Evolutionary conservation across 192 early-diverging fungal species (phyloP).

Genomic region (Gamsiella multidivaricata): DNA sequence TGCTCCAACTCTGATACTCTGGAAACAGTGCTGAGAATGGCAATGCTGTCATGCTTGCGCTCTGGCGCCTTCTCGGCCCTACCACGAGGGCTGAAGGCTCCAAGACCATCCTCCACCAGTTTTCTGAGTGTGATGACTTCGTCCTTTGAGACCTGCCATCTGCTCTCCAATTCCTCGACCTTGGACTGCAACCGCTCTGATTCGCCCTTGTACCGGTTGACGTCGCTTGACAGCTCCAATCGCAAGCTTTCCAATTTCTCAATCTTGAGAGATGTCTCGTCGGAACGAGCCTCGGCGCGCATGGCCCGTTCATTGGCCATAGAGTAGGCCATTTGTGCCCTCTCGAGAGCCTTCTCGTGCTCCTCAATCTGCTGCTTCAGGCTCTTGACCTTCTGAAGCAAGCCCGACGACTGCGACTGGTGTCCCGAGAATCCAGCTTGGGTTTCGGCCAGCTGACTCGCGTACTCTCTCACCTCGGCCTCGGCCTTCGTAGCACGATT

Average conservation of each 20-base stretch:
- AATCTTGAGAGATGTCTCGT: conserved; percentile 42
- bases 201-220: conserved; percentile 52
- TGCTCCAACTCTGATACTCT: conserved; percentile 52
- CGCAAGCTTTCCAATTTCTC: conserved; percentile 48
- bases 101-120: conserved; percentile 58
- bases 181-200: conserved; percentile 49
- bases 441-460: conserved; percentile 47
- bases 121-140: conserved; percentile 52
- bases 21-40: conserved; percentile 41
- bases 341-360: conserved; percentile 54
- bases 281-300: conserved; percentile 51
- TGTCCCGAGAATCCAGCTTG: conserved; percentile 50
- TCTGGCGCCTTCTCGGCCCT: conserved; percentile 12
- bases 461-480: conserved; percentile 53
- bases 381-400: conserved; percentile 25
- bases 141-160: conserved; percentile 51
- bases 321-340: conserved; percentile 44
- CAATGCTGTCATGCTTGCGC: conserved; percentile 49
- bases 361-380: conserved; percentile 56
- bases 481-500: conserved; percentile 56
- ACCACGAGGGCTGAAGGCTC: conserved; percentile 42
- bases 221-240: conserved; percentile 40
- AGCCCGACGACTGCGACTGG: conserved; percentile 40
- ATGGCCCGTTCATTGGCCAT: conserved; percentile 52
- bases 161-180: conserved; percentile 54